Evolutionary conservation across 2,329 filamentous ascomycete genomes (phyloP).

Genomic region (Calonectria ilicicola): DNA sequence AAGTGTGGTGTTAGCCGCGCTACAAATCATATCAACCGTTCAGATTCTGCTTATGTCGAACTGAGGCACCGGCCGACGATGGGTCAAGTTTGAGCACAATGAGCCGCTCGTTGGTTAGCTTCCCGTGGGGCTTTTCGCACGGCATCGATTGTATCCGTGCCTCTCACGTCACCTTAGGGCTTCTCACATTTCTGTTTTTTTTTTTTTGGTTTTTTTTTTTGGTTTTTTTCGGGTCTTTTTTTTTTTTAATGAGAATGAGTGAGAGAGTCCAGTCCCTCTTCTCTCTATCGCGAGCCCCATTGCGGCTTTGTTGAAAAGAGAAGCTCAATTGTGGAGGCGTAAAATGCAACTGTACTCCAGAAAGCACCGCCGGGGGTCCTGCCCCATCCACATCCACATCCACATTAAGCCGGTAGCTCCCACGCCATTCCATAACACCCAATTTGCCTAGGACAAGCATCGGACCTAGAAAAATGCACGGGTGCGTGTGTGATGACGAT

Average conservation of each 20-base stretch:
- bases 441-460: not conserved
- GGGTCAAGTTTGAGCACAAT: not conserved
- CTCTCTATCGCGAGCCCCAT: not conserved
- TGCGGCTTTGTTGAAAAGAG: slow-evolving; percentile 1
- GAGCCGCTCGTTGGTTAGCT: not conserved
- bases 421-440: slow-evolving; percentile 1
- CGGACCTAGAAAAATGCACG: not conserved
- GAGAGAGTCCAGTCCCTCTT: not conserved
- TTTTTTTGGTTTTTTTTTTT: no score
- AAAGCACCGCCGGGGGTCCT: not conserved
- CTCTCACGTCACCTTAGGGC: not conserved
- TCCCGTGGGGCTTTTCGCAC: not conserved
- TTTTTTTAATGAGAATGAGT: no score
- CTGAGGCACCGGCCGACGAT: not conserved
- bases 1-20: not conserved
- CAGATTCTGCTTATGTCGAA: not conserved
- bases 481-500: not conserved
- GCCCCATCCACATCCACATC: slow-evolving; percentile 3
- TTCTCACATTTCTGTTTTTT: not conserved
- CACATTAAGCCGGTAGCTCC: slow-evolving; percentile 5
- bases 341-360: slow-evolving; percentile 5
- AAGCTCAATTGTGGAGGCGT: slow-evolving; percentile 14
- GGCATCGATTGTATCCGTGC: not conserved
- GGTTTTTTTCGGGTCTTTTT: no score
- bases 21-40: slow-evolving; percentile 4